Percentiles rank a stretch among this genome's conserved stretches.
phyloP scores from a whole-genome alignment of 2,329 filamentous ascomycete species.

The Coniochaeta pulveracea region DNA sequence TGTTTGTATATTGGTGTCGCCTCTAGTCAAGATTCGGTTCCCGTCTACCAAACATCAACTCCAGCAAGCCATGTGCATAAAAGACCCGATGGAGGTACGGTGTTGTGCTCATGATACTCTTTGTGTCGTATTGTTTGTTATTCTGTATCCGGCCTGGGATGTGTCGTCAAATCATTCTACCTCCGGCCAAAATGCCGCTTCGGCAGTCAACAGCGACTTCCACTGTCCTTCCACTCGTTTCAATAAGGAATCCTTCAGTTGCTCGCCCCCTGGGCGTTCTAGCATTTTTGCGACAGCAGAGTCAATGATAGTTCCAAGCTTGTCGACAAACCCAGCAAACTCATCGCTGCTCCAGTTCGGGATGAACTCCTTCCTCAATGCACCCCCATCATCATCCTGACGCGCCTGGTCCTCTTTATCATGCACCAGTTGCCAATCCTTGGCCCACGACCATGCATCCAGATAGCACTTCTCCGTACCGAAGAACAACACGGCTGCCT shows the following conservation, averaged over 20 bases:
- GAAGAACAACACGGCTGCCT: constrained; percentile 65
- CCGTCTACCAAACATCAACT: no score
- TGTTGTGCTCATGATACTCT: no score
- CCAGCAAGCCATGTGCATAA: no score
- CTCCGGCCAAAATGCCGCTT: constrained; percentile 47
- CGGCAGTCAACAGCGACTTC: constrained; percentile 40
- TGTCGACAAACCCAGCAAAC: constrained; percentile 48
- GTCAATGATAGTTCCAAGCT: constrained; percentile 43
- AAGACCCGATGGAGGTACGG: no score
- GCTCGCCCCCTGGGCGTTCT: constrained; percentile 15
- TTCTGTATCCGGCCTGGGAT: no score
- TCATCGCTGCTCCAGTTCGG: constrained; percentile 55
- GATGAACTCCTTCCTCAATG: constrained; percentile 52
- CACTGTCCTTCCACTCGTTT: constrained; percentile 31
- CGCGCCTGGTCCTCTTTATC: constrained; percentile 7
- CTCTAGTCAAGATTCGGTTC: no score
- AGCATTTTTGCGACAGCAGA: constrained; percentile 31
- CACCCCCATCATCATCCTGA: constrained; percentile 53
- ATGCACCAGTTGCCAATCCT: constrained; percentile 9
- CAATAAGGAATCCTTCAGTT: constrained; percentile 22
- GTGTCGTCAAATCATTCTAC: no score
- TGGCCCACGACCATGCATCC: constrained; percentile 45
- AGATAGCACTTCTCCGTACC: constrained; percentile 60
- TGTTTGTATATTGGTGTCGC: no score
- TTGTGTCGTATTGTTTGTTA: no score